These are phyloP conservation scores for Beauveria brongniartii DNA, from an alignment of 2,329 filamentous ascomycete species.

Conservation along the genomic window DNA sequence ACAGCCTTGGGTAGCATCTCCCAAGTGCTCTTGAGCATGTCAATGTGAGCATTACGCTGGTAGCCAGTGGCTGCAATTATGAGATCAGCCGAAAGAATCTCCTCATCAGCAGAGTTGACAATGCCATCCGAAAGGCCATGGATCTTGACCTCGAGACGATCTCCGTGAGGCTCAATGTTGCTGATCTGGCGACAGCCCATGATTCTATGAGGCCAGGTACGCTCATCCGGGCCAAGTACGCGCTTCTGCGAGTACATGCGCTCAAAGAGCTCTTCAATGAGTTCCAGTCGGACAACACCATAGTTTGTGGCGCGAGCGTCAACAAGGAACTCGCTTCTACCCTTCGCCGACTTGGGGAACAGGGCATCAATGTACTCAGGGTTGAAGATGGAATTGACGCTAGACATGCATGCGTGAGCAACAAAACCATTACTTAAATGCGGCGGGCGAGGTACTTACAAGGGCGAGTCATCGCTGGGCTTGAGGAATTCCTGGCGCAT, in stretches of 20 bases:
- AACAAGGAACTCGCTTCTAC: slow-evolving; percentile 52
- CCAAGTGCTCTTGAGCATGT: slow-evolving; percentile 61
- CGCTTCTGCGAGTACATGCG: slow-evolving; percentile 81
- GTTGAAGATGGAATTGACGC: slow-evolving; percentile 95
- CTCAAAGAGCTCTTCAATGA: slow-evolving; percentile 85
- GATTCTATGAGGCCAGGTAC: slow-evolving; percentile 75
- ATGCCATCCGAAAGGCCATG: slow-evolving; percentile 35
- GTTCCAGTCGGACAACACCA: slow-evolving; percentile 80
- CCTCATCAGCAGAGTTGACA: slow-evolving; percentile 33
- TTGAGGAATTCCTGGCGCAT: slow-evolving; percentile 78
- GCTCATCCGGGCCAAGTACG: slow-evolving; percentile 57
- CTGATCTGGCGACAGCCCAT: slow-evolving; percentile 59
- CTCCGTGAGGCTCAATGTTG: slow-evolving; percentile 45
- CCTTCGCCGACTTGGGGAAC: slow-evolving; percentile 56
- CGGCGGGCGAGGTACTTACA: slow-evolving; percentile 48
- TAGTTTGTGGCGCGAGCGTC: slow-evolving; percentile 86
- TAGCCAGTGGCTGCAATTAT: slow-evolving; percentile 88
- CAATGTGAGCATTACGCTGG: slow-evolving; percentile 65
- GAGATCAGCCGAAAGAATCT: slow-evolving; percentile 67
- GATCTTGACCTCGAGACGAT: slow-evolving; percentile 51
- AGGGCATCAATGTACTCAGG: slow-evolving; percentile 73
- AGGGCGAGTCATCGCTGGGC: slow-evolving; percentile 92
- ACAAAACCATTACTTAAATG: background rate
- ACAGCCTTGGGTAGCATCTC: slow-evolving; percentile 52
- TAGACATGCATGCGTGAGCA: slow-evolving; percentile 28